Conservation (phyloP, 305 asterid genomes). For the Fraxinus sp. region DNA sequence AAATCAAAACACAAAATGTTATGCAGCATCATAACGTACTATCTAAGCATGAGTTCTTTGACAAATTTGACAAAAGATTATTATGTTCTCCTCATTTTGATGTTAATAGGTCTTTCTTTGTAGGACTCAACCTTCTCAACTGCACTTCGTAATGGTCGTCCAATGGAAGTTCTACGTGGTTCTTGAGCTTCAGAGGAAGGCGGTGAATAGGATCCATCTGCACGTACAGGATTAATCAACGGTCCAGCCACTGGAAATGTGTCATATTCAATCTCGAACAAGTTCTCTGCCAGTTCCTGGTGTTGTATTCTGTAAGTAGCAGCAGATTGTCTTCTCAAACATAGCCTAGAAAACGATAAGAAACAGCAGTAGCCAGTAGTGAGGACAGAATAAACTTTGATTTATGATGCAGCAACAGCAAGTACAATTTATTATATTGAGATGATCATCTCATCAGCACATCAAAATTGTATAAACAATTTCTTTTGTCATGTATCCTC, state of each 20-base stretch:
- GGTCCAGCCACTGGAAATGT: conserved; percentile 23
- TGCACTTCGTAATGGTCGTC: conserved; percentile 64
- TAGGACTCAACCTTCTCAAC: conserved; percentile 70
- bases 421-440: background rate
- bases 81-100: conserved; percentile 65
- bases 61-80: conserved; percentile 19
- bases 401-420: background rate
- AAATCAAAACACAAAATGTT: background rate
- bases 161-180: conserved; percentile 45
- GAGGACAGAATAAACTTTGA: background rate
- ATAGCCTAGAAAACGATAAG: conserved; percentile 42
- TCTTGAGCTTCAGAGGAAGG: conserved; percentile 26
- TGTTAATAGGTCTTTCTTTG: conserved; percentile 64
- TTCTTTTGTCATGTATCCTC: background rate
- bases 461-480: background rate
- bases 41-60: background rate
- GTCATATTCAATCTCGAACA: conserved; percentile 53
- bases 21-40: background rate
- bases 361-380: background rate
- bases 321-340: conserved; percentile 71
- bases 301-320: conserved; percentile 35
- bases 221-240: conserved; percentile 25
- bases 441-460: background rate
- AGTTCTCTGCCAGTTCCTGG: conserved; percentile 41
- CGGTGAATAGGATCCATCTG: conserved; percentile 17